Conservation (phyloP, 1,284 basidiomycete genomes). For the Cryptococcus maquisensis region DNA sequence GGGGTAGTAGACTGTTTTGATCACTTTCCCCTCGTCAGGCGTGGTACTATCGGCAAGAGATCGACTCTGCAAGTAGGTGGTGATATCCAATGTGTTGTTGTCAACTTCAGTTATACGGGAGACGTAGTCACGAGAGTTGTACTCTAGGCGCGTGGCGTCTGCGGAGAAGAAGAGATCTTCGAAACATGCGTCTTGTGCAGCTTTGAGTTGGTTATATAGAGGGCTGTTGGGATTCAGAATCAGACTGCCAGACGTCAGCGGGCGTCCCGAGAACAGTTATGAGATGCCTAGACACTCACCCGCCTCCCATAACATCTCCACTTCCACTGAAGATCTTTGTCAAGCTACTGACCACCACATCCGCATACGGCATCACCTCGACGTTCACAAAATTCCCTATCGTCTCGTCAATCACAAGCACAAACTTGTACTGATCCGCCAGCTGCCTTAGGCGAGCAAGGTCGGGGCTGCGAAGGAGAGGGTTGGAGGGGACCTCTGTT, state of each 20-base stretch:
- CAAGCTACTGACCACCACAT: slow-evolving; percentile 89
- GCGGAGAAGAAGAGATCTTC: slow-evolving; percentile 87
- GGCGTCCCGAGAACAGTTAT: not conserved
- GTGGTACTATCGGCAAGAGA: slow-evolving; percentile 49
- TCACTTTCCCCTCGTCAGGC: slow-evolving; percentile 46
- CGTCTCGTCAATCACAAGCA: slow-evolving; percentile 93
- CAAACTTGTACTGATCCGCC: slow-evolving; percentile 83
- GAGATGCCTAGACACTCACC: slow-evolving; percentile 54
- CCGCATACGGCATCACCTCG: slow-evolving; percentile 81
- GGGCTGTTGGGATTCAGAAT: slow-evolving; percentile 76
- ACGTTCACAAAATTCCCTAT: slow-evolving; percentile 96
- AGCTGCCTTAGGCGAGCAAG: slow-evolving; percentile 69
- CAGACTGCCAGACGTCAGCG: slow-evolving; percentile 54
- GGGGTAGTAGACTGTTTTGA: slow-evolving; percentile 88
- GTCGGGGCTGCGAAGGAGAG: slow-evolving; percentile 78
- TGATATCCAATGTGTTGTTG: slow-evolving; percentile 73
- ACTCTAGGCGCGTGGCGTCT: slow-evolving; percentile 94
- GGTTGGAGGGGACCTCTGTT: slow-evolving; percentile 92
- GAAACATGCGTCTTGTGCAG: slow-evolving; percentile 59
- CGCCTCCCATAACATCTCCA: slow-evolving; percentile 96
- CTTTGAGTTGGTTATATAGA: slow-evolving; percentile 65
- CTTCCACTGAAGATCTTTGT: slow-evolving; percentile 95
- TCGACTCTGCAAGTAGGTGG: slow-evolving; percentile 67
- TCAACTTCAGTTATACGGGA: slow-evolving; percentile 74
- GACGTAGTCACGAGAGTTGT: slow-evolving; percentile 90